These are phyloP conservation scores for Tetrahymena thermophila DNA, from an alignment of 73 alveolate genomes.

Conservation along the genomic window DNA sequence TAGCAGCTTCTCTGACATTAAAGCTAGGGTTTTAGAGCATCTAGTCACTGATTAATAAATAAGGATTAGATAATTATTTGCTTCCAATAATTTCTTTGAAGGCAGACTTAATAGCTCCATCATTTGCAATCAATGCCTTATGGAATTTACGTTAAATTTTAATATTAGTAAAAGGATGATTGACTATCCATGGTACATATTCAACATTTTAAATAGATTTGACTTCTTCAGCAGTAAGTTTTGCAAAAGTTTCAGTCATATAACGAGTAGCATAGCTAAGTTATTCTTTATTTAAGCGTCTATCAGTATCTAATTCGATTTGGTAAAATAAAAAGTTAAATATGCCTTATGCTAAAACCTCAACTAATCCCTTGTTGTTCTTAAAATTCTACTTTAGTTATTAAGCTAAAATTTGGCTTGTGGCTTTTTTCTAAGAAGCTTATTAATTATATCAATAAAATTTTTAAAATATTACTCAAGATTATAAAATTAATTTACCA, in stretches of 20 bases:
- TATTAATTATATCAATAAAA: not conserved
- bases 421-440: not conserved
- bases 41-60: not conserved
- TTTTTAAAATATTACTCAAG: not conserved
- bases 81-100: not conserved
- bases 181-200: not conserved
- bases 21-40: not conserved
- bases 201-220: not conserved
- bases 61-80: not conserved
- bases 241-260: not conserved
- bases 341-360: not conserved
- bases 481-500: not conserved
- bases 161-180: not conserved
- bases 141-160: not conserved
- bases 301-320: not conserved
- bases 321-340: not conserved
- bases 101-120: not conserved
- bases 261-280: not conserved
- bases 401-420: not conserved
- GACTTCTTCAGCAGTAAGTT: not conserved
- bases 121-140: not conserved
- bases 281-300: not conserved
- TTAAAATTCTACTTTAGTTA: not conserved
- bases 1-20: not conserved
- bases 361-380: not conserved